A percentile compares a stretch with the other conserved stretches of the same genome.
phyloP scores from a whole-genome alignment of 2,329 filamentous ascomycete species.

The Cordyceps militaris region DNA sequence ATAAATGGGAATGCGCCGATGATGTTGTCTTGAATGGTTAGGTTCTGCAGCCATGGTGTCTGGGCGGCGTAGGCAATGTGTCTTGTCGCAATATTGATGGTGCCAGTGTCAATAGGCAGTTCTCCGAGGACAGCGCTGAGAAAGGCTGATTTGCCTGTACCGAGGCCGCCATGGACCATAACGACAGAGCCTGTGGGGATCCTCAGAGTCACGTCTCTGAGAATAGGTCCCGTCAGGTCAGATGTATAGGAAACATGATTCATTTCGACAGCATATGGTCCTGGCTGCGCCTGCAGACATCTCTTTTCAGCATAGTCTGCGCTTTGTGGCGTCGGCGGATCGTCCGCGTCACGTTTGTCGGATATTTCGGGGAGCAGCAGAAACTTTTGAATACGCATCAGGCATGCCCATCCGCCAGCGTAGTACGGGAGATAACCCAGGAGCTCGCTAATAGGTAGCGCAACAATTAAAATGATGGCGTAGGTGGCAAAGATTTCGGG shows the following conservation, averaged over 20 bases:
- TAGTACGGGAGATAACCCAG: conserved; percentile 2
- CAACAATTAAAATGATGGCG: background rate
- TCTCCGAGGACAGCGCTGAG: conserved; percentile 27
- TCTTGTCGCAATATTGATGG: conserved; percentile 18
- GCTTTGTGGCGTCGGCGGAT: background rate
- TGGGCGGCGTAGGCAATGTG: conserved; percentile 26
- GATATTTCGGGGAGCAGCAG: background rate
- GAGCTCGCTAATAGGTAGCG: background rate
- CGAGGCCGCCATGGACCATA: conserved; percentile 26
- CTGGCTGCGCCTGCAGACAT: background rate
- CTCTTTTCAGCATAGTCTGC: background rate
- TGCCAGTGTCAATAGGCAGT: conserved; percentile 17
- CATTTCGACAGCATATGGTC: background rate
- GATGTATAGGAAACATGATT: background rate
- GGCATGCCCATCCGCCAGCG: background rate
- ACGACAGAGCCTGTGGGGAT: conserved; percentile 21
- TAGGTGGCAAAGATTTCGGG: conserved; percentile 2
- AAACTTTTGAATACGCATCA: conserved; percentile 5
- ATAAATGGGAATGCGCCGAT: conserved; percentile 27
- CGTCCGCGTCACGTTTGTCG: background rate
- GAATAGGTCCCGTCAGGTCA: background rate
- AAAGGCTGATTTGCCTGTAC: conserved; percentile 27
- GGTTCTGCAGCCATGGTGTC: conserved; percentile 29
- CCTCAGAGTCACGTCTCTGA: background rate
- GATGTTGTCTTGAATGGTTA: conserved; percentile 29